Evolutionary conservation across 148 eudicot species (phyloP).

Genomic region (Spergularia marina): DNA sequence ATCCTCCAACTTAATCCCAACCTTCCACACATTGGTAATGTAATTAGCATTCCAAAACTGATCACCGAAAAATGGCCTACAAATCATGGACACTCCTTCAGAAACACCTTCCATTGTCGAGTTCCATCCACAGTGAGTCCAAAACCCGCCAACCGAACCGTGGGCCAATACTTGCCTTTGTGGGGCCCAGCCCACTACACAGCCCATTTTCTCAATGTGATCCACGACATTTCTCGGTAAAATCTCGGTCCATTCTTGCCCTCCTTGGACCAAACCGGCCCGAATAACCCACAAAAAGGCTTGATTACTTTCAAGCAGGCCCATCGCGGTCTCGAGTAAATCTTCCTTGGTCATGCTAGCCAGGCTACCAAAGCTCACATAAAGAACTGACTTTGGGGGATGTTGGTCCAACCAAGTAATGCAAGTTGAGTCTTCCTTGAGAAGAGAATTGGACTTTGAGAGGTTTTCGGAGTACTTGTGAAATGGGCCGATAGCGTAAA

Average conservation of each 20-base stretch:
- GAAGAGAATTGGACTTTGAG: conserved; percentile 17
- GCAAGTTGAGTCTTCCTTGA: conserved; percentile 27
- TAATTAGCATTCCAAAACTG: no score
- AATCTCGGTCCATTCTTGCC: no score
- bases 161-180: conserved; percentile 33
- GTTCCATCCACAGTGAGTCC: conserved; percentile 44
- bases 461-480: no score
- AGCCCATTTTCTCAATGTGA: no score
- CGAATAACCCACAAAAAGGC: no score
- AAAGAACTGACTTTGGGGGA: conserved; percentile 34
- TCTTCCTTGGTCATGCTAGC: conserved; percentile 29
- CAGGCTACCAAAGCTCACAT: conserved; percentile 49
- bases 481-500: no score
- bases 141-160: conserved; percentile 35
- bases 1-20: no score
- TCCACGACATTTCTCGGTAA: no score
- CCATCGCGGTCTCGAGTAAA: conserved; percentile 35
- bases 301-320: background rate
- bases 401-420: conserved; percentile 38
- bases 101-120: conserved; percentile 27
- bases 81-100: no score
- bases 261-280: no score
- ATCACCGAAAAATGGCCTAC: conserved; percentile 27
- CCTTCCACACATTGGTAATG: no score
- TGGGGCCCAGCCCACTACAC: no score